Conservation (phyloP, 768 basidiomycete species). For the Suillus discolor region DNA sequence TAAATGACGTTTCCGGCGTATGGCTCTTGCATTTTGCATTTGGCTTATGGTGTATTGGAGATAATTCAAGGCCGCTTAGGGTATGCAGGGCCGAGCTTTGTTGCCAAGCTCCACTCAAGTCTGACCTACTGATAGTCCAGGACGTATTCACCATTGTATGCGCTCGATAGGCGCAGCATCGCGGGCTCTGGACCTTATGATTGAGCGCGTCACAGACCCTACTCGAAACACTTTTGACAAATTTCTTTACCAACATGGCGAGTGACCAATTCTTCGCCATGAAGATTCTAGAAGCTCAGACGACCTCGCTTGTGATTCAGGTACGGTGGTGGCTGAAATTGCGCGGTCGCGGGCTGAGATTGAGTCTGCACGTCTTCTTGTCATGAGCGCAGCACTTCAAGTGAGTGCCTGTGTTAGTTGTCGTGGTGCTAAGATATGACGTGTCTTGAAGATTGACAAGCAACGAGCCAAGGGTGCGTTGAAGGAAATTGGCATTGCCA, state of each 20-base stretch:
- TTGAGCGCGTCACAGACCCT: slow-evolving; percentile 92
- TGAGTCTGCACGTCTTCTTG: slow-evolving; percentile 83
- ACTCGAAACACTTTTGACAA: slow-evolving; percentile 93
- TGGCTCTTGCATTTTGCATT: neutral
- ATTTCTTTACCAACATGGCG: slow-evolving; percentile 87
- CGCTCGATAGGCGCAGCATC: slow-evolving; percentile 90
- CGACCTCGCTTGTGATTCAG: slow-evolving; percentile 38
- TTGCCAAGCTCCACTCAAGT: slow-evolving; percentile 4
- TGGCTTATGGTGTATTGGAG: slow-evolving; percentile 29
- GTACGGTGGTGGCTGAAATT: slow-evolving; percentile 88
- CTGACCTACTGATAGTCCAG: slow-evolving; percentile 56
- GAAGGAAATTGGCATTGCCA: slow-evolving; percentile 97
- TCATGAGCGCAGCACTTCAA: slow-evolving; percentile 89
- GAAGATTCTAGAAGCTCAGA: neutral
- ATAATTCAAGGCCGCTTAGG: slow-evolving; percentile 97
- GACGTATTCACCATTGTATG: slow-evolving; percentile 99
- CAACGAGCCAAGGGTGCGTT: slow-evolving; percentile 90
- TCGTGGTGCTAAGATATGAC: neutral
- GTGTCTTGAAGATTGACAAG: slow-evolving; percentile 74
- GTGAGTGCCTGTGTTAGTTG: slow-evolving; percentile 33
- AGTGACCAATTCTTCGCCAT: slow-evolving; percentile 17
- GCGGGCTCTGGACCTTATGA: slow-evolving; percentile 82
- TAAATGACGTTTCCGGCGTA: slow-evolving; percentile 26
- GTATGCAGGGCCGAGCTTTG: slow-evolving; percentile 39
- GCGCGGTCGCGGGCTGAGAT: slow-evolving; percentile 93